Percentiles rank a stretch among this genome's conserved stretches.
phyloP scores from a whole-genome alignment of 108 stramenopile genomes.

The Cyclotella sp. region DNA sequence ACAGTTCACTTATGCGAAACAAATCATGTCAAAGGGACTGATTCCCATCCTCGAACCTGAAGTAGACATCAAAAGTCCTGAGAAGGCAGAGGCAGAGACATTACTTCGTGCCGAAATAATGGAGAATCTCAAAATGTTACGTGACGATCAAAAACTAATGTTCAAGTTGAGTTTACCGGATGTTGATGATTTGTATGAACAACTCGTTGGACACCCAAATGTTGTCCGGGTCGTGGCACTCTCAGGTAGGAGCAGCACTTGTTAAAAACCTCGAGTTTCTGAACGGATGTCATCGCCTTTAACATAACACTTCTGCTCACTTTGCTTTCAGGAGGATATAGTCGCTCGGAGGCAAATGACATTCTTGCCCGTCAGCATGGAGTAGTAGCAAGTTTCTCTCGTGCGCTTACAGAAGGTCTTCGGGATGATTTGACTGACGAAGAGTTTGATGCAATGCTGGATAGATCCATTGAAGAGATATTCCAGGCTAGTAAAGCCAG shows the following conservation, averaged over 20 bases:
- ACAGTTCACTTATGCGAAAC: slow-evolving; percentile 79
- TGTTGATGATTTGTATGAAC: slow-evolving; percentile 66
- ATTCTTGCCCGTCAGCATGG: slow-evolving; percentile 64
- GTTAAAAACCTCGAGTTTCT: too few relatives aligned
- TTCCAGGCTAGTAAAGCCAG: slow-evolving; percentile 54
- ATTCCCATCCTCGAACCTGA: slow-evolving; percentile 89
- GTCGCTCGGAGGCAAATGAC: slow-evolving; percentile 61
- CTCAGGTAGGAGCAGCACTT: too few relatives aligned
- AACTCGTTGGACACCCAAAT: slow-evolving; percentile 70
- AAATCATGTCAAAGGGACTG: slow-evolving; percentile 65
- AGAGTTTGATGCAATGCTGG: slow-evolving; percentile 64
- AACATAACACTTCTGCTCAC: too few relatives aligned
- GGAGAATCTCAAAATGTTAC: slow-evolving; percentile 62
- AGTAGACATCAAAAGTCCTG: slow-evolving; percentile 66
- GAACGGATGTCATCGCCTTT: too few relatives aligned
- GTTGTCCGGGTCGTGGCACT: slow-evolving; percentile 74
- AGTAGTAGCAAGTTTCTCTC: slow-evolving; percentile 84
- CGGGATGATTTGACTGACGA: slow-evolving; percentile 56
- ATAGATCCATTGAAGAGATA: slow-evolving; percentile 65
- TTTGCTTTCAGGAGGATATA: slow-evolving; percentile 74
- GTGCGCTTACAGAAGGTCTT: slow-evolving; percentile 79
- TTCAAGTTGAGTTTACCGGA: slow-evolving; percentile 78
- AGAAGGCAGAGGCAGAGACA: slow-evolving; percentile 70
- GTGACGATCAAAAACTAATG: slow-evolving; percentile 58
- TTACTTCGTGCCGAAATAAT: slow-evolving; percentile 62